Base-by-base conservation (phyloP, 805 yeast species). In the Ogataea parapolymorpha region DNA sequence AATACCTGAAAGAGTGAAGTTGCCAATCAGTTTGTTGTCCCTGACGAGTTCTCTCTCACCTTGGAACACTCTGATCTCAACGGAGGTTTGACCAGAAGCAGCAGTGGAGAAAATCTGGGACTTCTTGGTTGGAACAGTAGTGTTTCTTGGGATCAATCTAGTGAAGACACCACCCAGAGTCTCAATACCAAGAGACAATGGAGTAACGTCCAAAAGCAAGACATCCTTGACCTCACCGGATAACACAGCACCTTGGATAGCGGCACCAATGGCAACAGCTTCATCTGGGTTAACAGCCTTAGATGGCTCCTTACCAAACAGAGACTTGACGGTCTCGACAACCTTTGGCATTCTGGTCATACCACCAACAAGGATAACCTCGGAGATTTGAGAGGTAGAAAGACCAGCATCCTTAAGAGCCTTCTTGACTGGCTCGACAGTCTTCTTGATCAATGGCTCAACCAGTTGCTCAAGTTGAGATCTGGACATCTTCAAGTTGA, bases 41-140 rank as follows among this genome's bases (percentile, higher is more conserved):
- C 95, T 85, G 62, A 91, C 95, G 64, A 90, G 82, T 75, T 89
- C 96, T 79, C 97, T 86, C 79, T 89, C 97, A 77, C 97, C 97
- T 77, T 89, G 96, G 96, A 87, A 90, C 47, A 89, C 97, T 75
- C 96, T 84, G 73, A 89, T 89, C 76, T 88, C 95, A 57, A 88
- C 95, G 58, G 95, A 85, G 52, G 96, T 88, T 77, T 88, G 96
- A 66, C 96, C 96, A 58, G 91, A 85, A 53, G 95, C 89, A 51
- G 96, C 96, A 59, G 96, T 88, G 41, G 95, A 87, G 84, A 90
- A 89, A 61, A 89, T 81, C 75, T 89, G 96, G 35, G 95, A 85
- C 75, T 89, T 89, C 80, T 88, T 87, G 59, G 96, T 88, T 69
- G 97, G 97, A 54, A 89, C 88, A 50, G 97, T 89, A 56, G 97